Evolutionary conservation across 2,329 filamentous ascomycete genomes (phyloP).

Genomic region (Fusarium sp.): DNA sequence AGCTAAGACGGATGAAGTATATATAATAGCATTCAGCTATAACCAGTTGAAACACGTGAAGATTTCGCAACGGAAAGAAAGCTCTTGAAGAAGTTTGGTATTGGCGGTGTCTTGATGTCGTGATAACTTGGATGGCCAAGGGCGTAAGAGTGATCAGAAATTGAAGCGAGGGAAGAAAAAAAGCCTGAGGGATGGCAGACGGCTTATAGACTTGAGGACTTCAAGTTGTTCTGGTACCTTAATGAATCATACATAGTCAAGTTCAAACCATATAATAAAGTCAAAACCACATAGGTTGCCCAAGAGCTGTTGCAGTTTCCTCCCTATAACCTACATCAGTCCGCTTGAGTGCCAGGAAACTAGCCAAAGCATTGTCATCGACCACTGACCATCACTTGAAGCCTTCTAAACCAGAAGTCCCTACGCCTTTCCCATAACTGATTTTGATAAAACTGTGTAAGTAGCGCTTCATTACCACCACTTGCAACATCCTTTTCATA

Average conservation of each 20-base stretch:
- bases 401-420: constrained; percentile 49
- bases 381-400: constrained; percentile 23
- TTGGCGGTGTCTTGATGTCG: neutral
- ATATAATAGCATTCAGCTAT: neutral
- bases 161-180: neutral
- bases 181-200: too few relatives aligned
- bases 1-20: neutral
- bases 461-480: constrained; percentile 37
- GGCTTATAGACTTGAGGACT: too few relatives aligned
- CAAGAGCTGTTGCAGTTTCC: neutral
- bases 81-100: neutral
- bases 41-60: neutral
- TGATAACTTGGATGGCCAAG: neutral
- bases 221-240: too few relatives aligned
- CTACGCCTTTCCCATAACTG: constrained; percentile 44
- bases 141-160: neutral
- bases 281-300: neutral
- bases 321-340: neutral
- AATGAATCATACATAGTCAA: too few relatives aligned
- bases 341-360: neutral
- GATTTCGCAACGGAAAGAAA: neutral
- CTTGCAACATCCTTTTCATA: constrained; percentile 48
- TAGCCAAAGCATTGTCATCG: constrained; percentile 1
- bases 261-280: neutral
- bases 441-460: constrained; percentile 51